Conservation (phyloP, 352 stramenopile genomes). For the Phytophthora vignae region DNA sequence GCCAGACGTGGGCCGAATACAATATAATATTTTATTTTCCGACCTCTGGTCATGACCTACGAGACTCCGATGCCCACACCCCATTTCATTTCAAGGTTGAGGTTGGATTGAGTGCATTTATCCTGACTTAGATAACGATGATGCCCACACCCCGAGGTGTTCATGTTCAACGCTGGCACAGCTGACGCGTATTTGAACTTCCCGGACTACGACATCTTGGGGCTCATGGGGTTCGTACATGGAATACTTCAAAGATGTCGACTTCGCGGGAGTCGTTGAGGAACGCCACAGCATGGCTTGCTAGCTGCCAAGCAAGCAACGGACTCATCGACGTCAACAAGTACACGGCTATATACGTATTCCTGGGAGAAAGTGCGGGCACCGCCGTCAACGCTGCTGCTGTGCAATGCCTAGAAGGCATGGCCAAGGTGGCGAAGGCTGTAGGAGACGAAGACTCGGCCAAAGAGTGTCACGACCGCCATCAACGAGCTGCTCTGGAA, state of each 20-base stretch:
- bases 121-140: no score
- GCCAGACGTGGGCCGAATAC: no score
- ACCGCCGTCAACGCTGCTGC: constrained; percentile 37
- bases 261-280: constrained; percentile 36
- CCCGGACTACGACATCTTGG: constrained; percentile 43
- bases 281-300: constrained; percentile 26
- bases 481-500: constrained; percentile 47
- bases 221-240: constrained; percentile 44
- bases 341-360: constrained; percentile 32
- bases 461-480: constrained; percentile 30
- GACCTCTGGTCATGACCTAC: constrained; percentile 43
- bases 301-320: constrained; percentile 24
- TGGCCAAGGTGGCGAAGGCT: constrained; percentile 28
- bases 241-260: constrained; percentile 38
- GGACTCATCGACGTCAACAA: constrained; percentile 40
- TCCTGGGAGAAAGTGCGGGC: constrained; percentile 22
- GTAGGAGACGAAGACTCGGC: constrained; percentile 32
- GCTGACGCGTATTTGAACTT: constrained; percentile 27
- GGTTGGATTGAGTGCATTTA: no score
- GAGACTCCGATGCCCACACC: constrained; percentile 36
- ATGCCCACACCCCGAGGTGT: no score
- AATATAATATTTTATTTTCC: no score
- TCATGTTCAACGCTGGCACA: constrained; percentile 36
- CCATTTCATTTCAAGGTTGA: no score
- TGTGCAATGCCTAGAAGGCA: constrained; percentile 37